Evolutionary conservation across 805 yeast species (phyloP).

Genomic region (Priceomyces castillae): DNA sequence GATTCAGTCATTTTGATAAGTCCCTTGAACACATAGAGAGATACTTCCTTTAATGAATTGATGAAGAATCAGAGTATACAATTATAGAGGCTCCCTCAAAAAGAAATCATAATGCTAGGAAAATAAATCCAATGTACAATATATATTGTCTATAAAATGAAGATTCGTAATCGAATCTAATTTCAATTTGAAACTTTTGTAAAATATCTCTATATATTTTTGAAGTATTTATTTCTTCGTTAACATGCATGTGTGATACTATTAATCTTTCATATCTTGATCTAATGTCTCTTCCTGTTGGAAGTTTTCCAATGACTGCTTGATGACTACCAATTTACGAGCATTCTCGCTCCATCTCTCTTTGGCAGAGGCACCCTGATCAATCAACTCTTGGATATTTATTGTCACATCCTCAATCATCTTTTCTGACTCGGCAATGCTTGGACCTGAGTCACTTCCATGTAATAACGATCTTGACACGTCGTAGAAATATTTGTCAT

Average conservation of each 20-base stretch:
- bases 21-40: constrained; percentile 26
- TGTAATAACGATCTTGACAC: constrained; percentile 19
- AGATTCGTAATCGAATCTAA: not conserved
- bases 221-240: too few relatives aligned
- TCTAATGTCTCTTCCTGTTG: constrained; percentile 8
- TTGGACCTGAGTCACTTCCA: constrained; percentile 15
- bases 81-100: not conserved
- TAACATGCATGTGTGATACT: too few relatives aligned
- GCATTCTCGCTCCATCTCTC: constrained; percentile 37
- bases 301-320: constrained; percentile 16
- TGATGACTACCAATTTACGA: constrained; percentile 26
- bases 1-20: constrained; percentile 89
- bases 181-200: not conserved
- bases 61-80: not conserved
- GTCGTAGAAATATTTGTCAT: constrained; percentile 22
- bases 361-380: constrained; percentile 31
- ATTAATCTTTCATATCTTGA: constrained; percentile 13
- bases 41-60: not conserved
- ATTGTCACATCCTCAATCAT: constrained; percentile 21
- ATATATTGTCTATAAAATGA: constrained; percentile 2
- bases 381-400: constrained; percentile 28
- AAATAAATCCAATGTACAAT: constrained; percentile 3
- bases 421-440: constrained; percentile 31
- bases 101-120: not conserved
- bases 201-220: not conserved